Base-by-base conservation (phyloP, 208 protist genomes). In the Lotmaria passim region DNA sequence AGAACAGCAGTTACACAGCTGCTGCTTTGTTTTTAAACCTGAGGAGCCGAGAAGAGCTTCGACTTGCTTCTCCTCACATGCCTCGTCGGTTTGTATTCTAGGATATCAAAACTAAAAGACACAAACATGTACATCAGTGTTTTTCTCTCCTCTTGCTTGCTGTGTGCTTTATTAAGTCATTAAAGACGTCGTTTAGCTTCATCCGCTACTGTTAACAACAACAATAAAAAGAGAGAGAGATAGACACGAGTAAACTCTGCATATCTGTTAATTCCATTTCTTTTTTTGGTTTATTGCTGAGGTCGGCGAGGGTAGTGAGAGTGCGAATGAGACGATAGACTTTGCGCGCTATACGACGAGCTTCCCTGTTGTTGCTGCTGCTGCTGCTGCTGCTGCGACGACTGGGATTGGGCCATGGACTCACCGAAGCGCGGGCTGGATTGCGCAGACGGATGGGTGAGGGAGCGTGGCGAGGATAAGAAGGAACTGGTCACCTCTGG, bases 351-450 rank as follows among this genome's bases (percentile, higher is more conserved):
- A 21, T 34, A 46, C 31, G 26, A 43, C 38, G n/a, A 5, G 26
- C 7, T 34, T 30, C n/a, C n/a, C 10, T 61, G 56, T 26, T 36
- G 53, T 31, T 59, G 53, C 53, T 33, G 36, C 11, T 33, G 56
- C 38, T 12, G 56, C 41, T 51, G 58, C 31, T 19, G 67, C 56
- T 58, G 46, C 34, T 30, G 47, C 47, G 24, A 30, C 4, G 47
- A 17, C 47, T 31, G 47, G 3, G 47, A 52, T 14, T 24, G 47
- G 7, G 7, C 24, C 11, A 47, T 47, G 3, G 47, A 15, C 24
- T 52, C 47, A 5, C 47, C 47, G 15, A 52, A 52, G 17, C 24
- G 47, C 10, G 47, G 47, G 24, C 47, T 56, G 2, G 24, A 33
- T 23, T 56, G 50, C 10, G 30, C 21, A 3, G 50, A 56, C 11